Evolutionary conservation across 2,329 filamentous ascomycete species (phyloP), one percentile per base, ranked within the genome.

Genomic region (Fusarium nanum): DNA sequence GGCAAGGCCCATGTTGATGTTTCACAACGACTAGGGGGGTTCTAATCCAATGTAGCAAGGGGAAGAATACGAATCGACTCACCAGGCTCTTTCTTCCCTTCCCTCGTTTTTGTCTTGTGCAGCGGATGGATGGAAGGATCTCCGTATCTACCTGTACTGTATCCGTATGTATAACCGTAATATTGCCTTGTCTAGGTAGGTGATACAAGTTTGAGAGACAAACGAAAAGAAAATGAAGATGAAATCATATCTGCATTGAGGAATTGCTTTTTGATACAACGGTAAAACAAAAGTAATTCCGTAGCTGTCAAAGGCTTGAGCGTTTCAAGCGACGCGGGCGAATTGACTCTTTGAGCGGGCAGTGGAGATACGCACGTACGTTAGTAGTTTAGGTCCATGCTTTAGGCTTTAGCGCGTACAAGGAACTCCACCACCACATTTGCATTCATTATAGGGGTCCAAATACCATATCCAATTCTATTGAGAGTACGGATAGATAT

Each of bases 11-110:
- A 30, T 63, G 64, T 64, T 58, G 50, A 63, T 70, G 72, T 74
- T 74, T 74, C 72, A 71, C 58, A 49, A 55, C 47, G 56, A 71
- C 70, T 70, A 28, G 72, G 72, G 72, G 28, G 28, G 28, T 14
- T 30, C 28, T 12, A 14, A 30, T 52, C 18, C 45, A 30, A 48
- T 64, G 60, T 25, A 40, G 47, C 41, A 65, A 65, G 47, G 60
- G 41, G 30, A 49, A 48, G 53, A 65, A 60, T 45, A 65, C 60
- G 62, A 65, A 64, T 47, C 25, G 53, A 59, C 64, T 53, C 23
- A 57, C 55, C 34, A 12, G 27, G 27, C 27, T 44, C 22, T 49
- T 55, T 23, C 48, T 46, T 41, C 16, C n/a, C 25, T 30, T 30
- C 28, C 28, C 28, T 30, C 7, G 27, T 28, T 28, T 28, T 30